Evolutionary conservation across 2,329 filamentous ascomycete species (phyloP).

Genomic region (Calonectria fujianensis): DNA sequence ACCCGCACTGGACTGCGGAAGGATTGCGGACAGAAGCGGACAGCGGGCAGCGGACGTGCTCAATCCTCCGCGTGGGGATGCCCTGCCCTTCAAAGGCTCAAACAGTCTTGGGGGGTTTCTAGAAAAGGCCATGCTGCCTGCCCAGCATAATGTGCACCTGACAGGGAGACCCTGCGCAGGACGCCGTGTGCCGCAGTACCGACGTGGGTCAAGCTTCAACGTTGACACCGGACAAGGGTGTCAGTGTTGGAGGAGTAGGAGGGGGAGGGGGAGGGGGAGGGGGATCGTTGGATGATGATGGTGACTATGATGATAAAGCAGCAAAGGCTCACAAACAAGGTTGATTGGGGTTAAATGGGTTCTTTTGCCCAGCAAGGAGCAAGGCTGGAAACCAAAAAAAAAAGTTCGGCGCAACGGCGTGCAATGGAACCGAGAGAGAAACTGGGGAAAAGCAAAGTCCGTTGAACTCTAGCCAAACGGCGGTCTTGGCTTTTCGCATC

Average conservation of each 20-base stretch:
- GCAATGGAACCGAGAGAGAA: neutral
- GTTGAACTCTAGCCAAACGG: constrained; percentile 16
- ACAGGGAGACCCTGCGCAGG: constrained; percentile 28
- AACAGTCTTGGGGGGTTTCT: constrained; percentile 19
- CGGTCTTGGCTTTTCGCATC: neutral
- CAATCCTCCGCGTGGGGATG: constrained; percentile 33
- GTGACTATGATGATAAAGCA: no score
- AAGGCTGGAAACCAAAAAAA: neutral
- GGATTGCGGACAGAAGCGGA: neutral
- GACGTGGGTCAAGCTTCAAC: constrained; percentile 31
- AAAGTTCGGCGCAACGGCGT: neutral
- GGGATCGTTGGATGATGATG: neutral
- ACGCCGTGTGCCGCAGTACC: constrained; percentile 40
- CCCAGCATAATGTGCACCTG: constrained; percentile 33
- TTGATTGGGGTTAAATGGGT: constrained; percentile 1
- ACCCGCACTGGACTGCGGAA: neutral
- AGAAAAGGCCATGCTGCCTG: constrained; percentile 26
- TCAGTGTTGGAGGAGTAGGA: constrained; percentile 18
- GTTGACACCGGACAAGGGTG: constrained; percentile 20
- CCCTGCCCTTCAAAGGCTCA: constrained; percentile 2
- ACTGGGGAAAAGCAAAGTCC: constrained; percentile 2
- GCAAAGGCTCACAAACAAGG: neutral
- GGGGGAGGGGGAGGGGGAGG: neutral
- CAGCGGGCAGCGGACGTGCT: constrained; percentile 17
- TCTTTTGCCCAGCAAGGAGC: constrained; percentile 25